phyloP scores from a whole-genome alignment of 371 early-diverging fungal genomes.

The Batkoa obscura region DNA sequence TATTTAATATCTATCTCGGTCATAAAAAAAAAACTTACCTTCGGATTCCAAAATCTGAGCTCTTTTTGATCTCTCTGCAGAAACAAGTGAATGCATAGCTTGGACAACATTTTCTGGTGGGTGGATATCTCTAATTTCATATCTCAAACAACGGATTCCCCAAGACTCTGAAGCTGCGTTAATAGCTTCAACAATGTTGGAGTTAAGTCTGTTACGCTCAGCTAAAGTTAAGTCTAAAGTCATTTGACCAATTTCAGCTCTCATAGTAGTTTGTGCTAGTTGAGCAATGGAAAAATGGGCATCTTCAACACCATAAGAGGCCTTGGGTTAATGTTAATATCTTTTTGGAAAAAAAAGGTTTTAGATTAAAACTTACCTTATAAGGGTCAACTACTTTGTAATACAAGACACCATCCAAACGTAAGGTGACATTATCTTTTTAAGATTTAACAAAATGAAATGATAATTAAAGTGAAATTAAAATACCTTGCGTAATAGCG shows the following conservation, averaged over 20 bases:
- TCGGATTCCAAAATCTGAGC: constrained; percentile 94
- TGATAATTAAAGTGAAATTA: not conserved
- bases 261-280: constrained; percentile 95
- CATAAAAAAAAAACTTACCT: constrained; percentile 19
- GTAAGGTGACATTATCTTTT: constrained; percentile 86
- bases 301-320: constrained; percentile 91
- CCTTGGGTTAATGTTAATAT: constrained; percentile 19
- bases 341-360: not conserved
- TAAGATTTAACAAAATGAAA: not conserved
- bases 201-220: constrained; percentile 79
- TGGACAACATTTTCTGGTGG: constrained; percentile 89
- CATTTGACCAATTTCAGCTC: constrained; percentile 96
- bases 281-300: constrained; percentile 89
- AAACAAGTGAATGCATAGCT: constrained; percentile 94
- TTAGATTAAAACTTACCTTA: constrained; percentile 31
- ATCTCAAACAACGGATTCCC: constrained; percentile 89
- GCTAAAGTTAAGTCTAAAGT: constrained; percentile 89
- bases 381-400: constrained; percentile 84
- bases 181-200: constrained; percentile 87
- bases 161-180: constrained; percentile 85
- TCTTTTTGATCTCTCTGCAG: constrained; percentile 88
- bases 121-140: constrained; percentile 89
- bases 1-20: not conserved
- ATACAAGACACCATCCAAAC: constrained; percentile 92
- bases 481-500: constrained; percentile 72